Base-by-base conservation (phyloP, 805 yeast species). In the Pichia rugopelliculosa region DNA sequence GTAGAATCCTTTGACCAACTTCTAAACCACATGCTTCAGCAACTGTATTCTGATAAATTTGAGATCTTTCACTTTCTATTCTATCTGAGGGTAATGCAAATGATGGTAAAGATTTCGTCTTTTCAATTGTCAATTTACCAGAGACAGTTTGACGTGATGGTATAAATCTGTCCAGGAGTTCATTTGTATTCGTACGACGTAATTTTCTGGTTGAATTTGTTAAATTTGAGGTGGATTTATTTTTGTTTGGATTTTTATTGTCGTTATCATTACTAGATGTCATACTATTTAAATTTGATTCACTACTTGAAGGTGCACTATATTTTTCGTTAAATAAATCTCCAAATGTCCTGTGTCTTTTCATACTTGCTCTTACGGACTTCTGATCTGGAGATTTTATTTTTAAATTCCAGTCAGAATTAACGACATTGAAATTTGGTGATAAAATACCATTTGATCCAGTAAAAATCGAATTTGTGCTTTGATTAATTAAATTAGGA, bases 1-100 rank as follows among this genome's bases (percentile, higher is more conserved):
- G 89, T 49, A 91, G 69, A 36, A 93, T 87, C 53, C 96, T 73
- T 52, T 87, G 84, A 52, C 87, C 84, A 58, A 86, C 77, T 49
- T 85, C 83, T 43, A 89, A 71, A 0, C 99, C 98, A 64, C 97
- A 91, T 0, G 97, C 98, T 60, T 85, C 85, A 0, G 97, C 98
- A 2, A 91, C 96, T 24, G 87, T 82, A 57, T 79, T 79, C 62
- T 84, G 84, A 59, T 87, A 87, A 6, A 76, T 74, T 52, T 73
- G 71, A 9, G 75, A 66, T 4, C 77, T 75, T 57, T 76, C 80
- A 4, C 75, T 75, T 54, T 72, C 73, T 39, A 78, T 76, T 57
- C 77, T 80, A 7, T 77, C 74, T 50, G 71, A 70, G 1, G 82
- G 82, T 46, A 77, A 70, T 30, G 61, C 64, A 42, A 53, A 56